These are phyloP conservation scores for Helotiales sp. DNA, from an alignment of 2,329 filamentous ascomycete species.

Conservation along the genomic window DNA sequence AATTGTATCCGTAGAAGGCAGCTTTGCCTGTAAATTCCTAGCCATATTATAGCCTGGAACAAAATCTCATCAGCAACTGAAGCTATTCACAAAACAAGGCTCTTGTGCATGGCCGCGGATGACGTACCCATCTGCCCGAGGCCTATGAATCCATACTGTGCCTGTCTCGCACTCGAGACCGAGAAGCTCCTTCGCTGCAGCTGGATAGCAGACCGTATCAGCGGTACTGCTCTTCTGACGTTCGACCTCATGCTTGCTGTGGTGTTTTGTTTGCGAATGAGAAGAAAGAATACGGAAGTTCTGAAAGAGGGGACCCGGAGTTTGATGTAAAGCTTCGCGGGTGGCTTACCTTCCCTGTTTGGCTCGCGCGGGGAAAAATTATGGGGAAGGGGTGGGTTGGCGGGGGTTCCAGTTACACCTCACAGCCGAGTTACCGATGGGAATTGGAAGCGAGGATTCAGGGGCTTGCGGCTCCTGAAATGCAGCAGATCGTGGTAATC, in stretches of 20 bases:
- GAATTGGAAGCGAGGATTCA: not conserved
- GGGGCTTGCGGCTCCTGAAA: not conserved
- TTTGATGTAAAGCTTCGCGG: not conserved
- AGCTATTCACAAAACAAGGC: slow-evolving; percentile 12
- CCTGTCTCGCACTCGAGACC: slow-evolving; percentile 49
- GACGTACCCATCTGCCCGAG: slow-evolving; percentile 64
- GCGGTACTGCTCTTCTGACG: slow-evolving; percentile 31
- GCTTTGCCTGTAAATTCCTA: slow-evolving; percentile 69
- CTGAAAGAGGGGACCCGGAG: not conserved
- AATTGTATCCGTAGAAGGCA: slow-evolving; percentile 65
- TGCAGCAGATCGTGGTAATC: not conserved
- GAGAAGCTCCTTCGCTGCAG: slow-evolving; percentile 50
- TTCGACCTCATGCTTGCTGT: slow-evolving; percentile 37
- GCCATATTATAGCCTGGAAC: slow-evolving; percentile 72
- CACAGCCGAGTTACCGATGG: not conserved
- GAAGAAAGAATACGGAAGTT: not conserved
- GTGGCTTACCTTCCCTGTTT: slow-evolving; percentile 6
- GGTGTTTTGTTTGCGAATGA: not conserved
- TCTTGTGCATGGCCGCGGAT: slow-evolving; percentile 15
- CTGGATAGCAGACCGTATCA: slow-evolving; percentile 32
- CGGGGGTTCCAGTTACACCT: not conserved
- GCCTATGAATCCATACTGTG: slow-evolving; percentile 63
- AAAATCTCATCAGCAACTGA: slow-evolving; percentile 19
- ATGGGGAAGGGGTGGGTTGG: slow-evolving; percentile 5
- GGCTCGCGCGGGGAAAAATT: not conserved